phyloP scores from a whole-genome alignment of 495 filamentous ascomycete species.

The Choiromyces venosus region DNA sequence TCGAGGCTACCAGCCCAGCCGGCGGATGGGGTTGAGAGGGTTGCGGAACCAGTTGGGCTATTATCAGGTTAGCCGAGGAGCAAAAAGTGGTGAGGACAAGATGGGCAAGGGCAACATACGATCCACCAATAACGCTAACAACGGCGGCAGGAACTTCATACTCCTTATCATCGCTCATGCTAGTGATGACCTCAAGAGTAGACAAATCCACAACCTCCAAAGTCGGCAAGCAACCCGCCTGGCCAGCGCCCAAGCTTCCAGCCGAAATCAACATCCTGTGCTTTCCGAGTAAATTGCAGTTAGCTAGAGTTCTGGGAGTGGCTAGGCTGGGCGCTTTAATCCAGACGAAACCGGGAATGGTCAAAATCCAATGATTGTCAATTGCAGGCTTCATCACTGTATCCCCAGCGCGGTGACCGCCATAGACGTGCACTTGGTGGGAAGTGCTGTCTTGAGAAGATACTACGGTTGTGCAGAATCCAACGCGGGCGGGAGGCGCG shows the following conservation, averaged over 20 bases:
- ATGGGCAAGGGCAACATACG: not conserved
- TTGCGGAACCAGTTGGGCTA: not conserved
- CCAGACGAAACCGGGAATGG: constrained; percentile 65
- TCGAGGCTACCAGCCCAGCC: not conserved
- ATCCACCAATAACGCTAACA: not conserved
- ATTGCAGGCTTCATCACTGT: not conserved
- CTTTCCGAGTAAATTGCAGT: constrained; percentile 12
- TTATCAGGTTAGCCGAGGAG: not conserved
- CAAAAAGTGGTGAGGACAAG: not conserved
- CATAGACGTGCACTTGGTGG: constrained; percentile 67
- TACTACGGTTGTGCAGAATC: constrained; percentile 62
- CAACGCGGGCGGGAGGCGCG: constrained; percentile 56
- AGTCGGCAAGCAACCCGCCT: not conserved
- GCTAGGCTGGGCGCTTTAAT: constrained; percentile 47
- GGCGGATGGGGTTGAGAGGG: not conserved
- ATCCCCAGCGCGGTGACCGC: constrained; percentile 48
- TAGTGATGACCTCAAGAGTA: not conserved
- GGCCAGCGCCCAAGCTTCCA: not conserved
- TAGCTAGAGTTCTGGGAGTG: not conserved
- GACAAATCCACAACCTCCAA: constrained; percentile 18
- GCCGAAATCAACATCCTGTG: constrained; percentile 14
- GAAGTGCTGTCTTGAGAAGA: constrained; percentile 60
- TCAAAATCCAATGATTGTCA: constrained; percentile 67
- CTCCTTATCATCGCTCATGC: not conserved
- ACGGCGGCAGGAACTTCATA: not conserved